Evolutionary conservation across 2,329 filamentous ascomycete species (phyloP), one percentile per base, ranked within the genome.

Genomic region (Colletotrichum endophyticum): DNA sequence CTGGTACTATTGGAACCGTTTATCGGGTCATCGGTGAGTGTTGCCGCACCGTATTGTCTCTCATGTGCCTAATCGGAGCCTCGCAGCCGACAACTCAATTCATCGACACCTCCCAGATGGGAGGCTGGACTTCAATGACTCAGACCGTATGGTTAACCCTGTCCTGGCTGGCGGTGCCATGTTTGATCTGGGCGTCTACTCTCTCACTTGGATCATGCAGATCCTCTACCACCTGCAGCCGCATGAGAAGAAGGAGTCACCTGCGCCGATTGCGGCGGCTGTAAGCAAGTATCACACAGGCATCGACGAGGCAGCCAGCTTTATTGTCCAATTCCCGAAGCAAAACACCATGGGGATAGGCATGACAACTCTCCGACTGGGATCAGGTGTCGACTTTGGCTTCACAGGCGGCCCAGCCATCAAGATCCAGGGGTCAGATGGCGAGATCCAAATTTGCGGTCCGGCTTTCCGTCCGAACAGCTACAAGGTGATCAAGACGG

Each of bases 151-250:
- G 89, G 88, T 98, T 78, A 98, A 97, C 85, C 89, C 90, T 22
- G 93, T 96, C 80, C 89, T 98, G 61, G 96, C 95, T 0, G 96
- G 96, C 34, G 96, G 96, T 66, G 94, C 93, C 2, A 87, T 98
- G 71, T 89, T 98, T 66, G 96, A 98, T 84, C 88, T 98, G 72
- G 96, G 96, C 77, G 94, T 98, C 84, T 98, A 98, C 87, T 92
- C 95, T 57, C 86, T 98, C 77, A 98, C 95, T 36, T 98, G 95
- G 96, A 90, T 97, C 66, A 97, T 96, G 89, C 95, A 98, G 85
- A 94, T 93, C 59, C 90, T 98, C 32, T 98, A 98, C 85, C 95
- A 96, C 84, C 92, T 94, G 4, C 94, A 96, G 81, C 89, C 93
- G 3, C 89, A 92, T 78, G 89, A 90, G 28, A 87, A 90, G 70